Evolutionary conservation across 495 filamentous ascomycete genomes (phyloP).

Genomic region (Penicillium antarcticum): DNA sequence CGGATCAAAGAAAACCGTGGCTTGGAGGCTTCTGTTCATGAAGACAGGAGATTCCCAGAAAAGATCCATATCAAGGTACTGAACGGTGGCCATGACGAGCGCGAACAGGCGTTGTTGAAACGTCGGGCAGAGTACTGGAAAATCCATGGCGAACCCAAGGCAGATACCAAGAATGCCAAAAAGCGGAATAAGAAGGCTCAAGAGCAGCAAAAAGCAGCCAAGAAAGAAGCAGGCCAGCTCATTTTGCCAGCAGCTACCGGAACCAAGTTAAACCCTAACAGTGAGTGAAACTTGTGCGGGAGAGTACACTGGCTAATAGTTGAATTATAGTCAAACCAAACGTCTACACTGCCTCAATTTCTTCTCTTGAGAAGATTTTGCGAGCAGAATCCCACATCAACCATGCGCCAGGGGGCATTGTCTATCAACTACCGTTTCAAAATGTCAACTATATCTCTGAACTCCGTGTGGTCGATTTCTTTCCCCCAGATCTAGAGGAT

Average conservation of each 20-base stretch:
- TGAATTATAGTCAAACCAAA: slow-evolving; percentile 29
- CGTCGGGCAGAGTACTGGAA: slow-evolving; percentile 63
- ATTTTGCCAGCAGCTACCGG: slow-evolving; percentile 26
- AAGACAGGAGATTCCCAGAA: slow-evolving; percentile 50
- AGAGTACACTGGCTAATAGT: slow-evolving; percentile 3
- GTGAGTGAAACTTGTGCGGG: slow-evolving; percentile 21
- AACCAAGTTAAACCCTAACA: slow-evolving; percentile 33
- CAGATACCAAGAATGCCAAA: slow-evolving; percentile 31
- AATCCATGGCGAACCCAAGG: slow-evolving; percentile 28
- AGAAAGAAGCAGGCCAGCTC: slow-evolving; percentile 35
- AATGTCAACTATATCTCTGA: slow-evolving; percentile 65
- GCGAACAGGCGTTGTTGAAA: slow-evolving; percentile 57
- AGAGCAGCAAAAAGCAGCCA: slow-evolving; percentile 28
- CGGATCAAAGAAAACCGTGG: slow-evolving; percentile 55
- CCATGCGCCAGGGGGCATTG: slow-evolving; percentile 38
- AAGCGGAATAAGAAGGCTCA: slow-evolving; percentile 29
- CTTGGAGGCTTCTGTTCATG: slow-evolving; percentile 71
- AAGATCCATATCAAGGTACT: slow-evolving; percentile 54
- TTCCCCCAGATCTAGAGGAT: slow-evolving; percentile 65
- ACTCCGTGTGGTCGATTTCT: slow-evolving; percentile 80
- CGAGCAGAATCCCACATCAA: slow-evolving; percentile 38
- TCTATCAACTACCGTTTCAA: slow-evolving; percentile 61
- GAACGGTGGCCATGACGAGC: slow-evolving; percentile 37
- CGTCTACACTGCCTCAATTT: slow-evolving; percentile 22
- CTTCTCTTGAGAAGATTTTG: slow-evolving; percentile 41